Percentiles rank a stretch among this genome's conserved stretches.
Conservation (phyloP, 305 asterid species). For the Solanum aculeatissimum region DNA sequence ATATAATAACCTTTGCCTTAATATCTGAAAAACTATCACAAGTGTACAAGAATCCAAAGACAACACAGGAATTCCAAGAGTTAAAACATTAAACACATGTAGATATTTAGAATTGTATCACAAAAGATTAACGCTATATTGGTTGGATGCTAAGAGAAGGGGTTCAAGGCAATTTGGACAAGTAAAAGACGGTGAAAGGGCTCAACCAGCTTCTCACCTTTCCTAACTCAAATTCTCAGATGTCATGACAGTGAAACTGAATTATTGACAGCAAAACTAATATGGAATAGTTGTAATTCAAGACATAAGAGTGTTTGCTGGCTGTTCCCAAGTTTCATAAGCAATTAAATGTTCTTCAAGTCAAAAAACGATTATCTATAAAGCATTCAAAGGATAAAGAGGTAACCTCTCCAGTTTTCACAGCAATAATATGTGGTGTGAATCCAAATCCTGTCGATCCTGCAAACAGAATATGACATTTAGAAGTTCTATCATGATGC, state of each 20-base stretch:
- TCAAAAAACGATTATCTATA: background rate
- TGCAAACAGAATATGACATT: slow-evolving; percentile 16
- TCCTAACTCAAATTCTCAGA: background rate
- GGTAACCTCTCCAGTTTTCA: slow-evolving; percentile 46
- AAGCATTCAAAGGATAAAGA: background rate
- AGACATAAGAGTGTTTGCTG: background rate
- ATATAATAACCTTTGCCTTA: background rate
- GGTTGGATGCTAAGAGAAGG: background rate
- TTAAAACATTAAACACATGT: background rate
- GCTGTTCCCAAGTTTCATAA: background rate
- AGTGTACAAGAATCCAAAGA: background rate
- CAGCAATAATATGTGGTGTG: slow-evolving; percentile 38
- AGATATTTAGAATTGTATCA: background rate
- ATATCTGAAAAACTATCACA: background rate
- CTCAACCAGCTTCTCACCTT: background rate
- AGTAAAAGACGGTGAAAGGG: background rate
- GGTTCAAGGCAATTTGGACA: slow-evolving; percentile 1
- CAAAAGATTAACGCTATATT: background rate
- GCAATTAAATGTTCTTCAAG: background rate
- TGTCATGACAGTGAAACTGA: background rate
- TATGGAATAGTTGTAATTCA: background rate
- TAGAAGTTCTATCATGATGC: background rate
- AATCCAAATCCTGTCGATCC: slow-evolving; percentile 50
- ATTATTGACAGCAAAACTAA: background rate
- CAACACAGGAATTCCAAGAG: background rate